Evolutionary conservation across 306 rosid species (phyloP).

Genomic region (Vigna trinervia): DNA sequence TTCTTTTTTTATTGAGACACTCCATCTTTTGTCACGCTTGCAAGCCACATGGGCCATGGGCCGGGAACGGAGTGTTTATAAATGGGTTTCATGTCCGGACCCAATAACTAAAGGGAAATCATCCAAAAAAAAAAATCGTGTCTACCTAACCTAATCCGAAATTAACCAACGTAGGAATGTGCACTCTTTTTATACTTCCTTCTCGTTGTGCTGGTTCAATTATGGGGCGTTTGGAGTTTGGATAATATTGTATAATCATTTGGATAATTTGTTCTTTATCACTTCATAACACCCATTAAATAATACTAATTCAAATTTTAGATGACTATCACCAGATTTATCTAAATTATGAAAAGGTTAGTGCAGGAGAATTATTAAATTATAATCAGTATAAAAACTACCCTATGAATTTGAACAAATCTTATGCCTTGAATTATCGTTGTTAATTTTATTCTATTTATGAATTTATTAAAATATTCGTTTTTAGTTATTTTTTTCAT

Average conservation of each 20-base stretch:
- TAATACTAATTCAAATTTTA: neutral
- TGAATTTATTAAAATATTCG: neutral
- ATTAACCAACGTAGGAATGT: neutral
- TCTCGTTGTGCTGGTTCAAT: constrained; percentile 11
- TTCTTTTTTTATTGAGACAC: too few species aligned
- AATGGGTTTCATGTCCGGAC: neutral
- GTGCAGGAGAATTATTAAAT: neutral
- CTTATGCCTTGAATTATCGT: neutral
- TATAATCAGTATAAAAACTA: neutral
- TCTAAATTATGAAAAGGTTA: neutral
- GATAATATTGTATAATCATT: constrained; percentile 16
- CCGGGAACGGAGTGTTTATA: neutral
- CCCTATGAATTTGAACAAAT: neutral
- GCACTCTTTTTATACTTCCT: neutral
- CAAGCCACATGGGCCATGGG: constrained; percentile 29
- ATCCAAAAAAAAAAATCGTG: neutral
- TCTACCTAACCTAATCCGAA: constrained; percentile 31
- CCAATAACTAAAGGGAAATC: neutral
- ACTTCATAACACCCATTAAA: neutral
- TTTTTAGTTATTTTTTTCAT: neutral
- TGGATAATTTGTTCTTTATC: constrained; percentile 10
- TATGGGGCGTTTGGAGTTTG: constrained; percentile 17
- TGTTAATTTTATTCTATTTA: neutral
- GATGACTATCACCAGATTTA: neutral
- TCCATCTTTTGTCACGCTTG: neutral